Percentiles rank a stretch among this genome's conserved stretches.
phyloP scores from a whole-genome alignment of 139 green algal species.

The Tetradesmus obliquus region DNA sequence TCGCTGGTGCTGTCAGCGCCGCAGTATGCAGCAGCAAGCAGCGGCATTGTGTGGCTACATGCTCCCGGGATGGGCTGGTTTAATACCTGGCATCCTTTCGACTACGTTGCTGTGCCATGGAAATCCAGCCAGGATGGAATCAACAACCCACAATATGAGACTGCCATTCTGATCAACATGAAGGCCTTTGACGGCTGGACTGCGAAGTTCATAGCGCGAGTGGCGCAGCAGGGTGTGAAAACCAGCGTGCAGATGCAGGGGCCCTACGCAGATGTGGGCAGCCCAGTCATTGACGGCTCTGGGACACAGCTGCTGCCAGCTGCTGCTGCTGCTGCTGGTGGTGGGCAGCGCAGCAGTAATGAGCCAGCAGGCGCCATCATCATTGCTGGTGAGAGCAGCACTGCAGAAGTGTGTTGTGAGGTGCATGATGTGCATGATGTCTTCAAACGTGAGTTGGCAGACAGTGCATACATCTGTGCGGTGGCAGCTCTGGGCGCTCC shows the following conservation, averaged over 20 bases:
- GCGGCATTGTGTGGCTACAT: constrained; percentile 22
- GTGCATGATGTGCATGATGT: not conserved
- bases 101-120: constrained; percentile 7
- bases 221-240: not conserved
- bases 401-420: too few relatives aligned
- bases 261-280: not conserved
- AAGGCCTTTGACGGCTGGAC: not conserved
- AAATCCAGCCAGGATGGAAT: not conserved
- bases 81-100: constrained; percentile 9
- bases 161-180: not conserved
- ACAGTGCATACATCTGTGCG: too few relatives aligned
- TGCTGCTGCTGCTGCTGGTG: not conserved
- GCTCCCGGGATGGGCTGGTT: not conserved
- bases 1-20: not conserved
- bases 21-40: not conserved
- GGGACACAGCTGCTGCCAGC: not conserved
- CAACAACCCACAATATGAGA: not conserved
- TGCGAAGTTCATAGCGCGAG: not conserved
- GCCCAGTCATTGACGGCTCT: not conserved
- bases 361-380: not conserved
- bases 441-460: too few relatives aligned
- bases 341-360: not conserved
- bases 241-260: not conserved
- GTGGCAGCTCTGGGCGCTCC: too few relatives aligned
- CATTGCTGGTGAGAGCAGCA: not conserved